Evolutionary conservation across 331 rosid genomes (phyloP).

Genomic region (Quercus phellos): DNA sequence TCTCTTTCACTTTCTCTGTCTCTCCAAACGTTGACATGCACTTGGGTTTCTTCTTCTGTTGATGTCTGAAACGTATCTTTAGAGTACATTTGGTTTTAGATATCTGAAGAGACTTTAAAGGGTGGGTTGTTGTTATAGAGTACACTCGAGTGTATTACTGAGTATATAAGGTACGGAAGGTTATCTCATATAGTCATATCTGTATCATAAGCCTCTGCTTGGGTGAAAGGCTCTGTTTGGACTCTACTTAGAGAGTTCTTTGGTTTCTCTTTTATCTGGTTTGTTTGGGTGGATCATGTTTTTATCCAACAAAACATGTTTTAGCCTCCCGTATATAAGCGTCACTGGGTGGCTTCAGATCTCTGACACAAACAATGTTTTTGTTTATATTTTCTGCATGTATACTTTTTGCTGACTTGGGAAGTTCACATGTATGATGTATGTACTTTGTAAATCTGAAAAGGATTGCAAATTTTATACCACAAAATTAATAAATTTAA

Average conservation of each 20-base stretch:
- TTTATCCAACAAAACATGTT: conserved; percentile 9
- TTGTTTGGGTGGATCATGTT: not conserved
- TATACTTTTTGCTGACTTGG: not conserved
- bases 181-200: not conserved
- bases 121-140: not conserved
- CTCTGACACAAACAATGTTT: not conserved
- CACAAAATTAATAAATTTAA: too few species aligned
- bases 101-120: conserved; percentile 12
- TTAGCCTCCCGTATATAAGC: conserved; percentile 18
- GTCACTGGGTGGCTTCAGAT: conserved; percentile 17
- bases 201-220: too few species aligned
- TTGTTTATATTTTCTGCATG: not conserved
- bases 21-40: conserved; percentile 59
- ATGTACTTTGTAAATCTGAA: not conserved
- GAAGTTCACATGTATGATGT: not conserved
- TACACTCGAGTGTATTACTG: not conserved
- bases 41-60: conserved; percentile 26
- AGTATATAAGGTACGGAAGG: not conserved
- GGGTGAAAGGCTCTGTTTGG: not conserved
- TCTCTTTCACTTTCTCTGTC: not conserved
- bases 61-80: conserved; percentile 42
- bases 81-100: conserved; percentile 38
- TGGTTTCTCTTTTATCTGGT: not conserved
- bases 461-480: too few species aligned
- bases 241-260: not conserved